phyloP scores from a whole-genome alignment of 768 basidiomycete species.

The Suillus spraguei region DNA sequence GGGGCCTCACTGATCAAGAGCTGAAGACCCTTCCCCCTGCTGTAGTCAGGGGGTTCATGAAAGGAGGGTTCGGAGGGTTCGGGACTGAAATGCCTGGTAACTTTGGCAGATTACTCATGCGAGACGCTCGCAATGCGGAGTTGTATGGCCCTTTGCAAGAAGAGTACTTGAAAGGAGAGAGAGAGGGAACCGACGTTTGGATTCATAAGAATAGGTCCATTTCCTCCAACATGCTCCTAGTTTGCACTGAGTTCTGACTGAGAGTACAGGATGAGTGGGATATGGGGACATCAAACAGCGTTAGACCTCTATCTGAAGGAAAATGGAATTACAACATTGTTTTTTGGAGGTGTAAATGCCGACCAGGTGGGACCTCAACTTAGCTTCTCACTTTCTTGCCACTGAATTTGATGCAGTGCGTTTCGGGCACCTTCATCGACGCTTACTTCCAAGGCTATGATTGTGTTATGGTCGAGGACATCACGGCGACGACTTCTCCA shows the following conservation, averaged over 20 bases:
- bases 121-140: slow-evolving; percentile 57
- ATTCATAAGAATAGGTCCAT: slow-evolving; percentile 68
- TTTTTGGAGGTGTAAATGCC: slow-evolving; percentile 68
- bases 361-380: slow-evolving; percentile 49
- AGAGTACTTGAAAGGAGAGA: slow-evolving; percentile 52
- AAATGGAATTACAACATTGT: slow-evolving; percentile 60
- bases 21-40: slow-evolving; percentile 63
- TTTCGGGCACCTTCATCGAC: slow-evolving; percentile 63
- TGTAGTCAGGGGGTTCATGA: slow-evolving; percentile 55
- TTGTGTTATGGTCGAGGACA: slow-evolving; percentile 57
- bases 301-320: slow-evolving; percentile 65
- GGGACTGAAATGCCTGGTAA: slow-evolving; percentile 53
- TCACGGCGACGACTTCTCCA: slow-evolving; percentile 65
- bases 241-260: not conserved
- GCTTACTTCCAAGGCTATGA: slow-evolving; percentile 69
- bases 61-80: slow-evolving; percentile 51
- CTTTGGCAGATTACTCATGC: slow-evolving; percentile 62
- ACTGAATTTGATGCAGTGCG: slow-evolving; percentile 46
- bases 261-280: slow-evolving; percentile 55
- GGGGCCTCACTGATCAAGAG: slow-evolving; percentile 71
- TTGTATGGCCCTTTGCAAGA: slow-evolving; percentile 65
- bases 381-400: not conserved
- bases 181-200: slow-evolving; percentile 66
- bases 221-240: not conserved
- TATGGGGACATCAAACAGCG: slow-evolving; percentile 67